These are phyloP conservation scores for Cinnamomum chago DNA, from an alignment of 164 flowering plant genomes.

Conservation along the genomic window DNA sequence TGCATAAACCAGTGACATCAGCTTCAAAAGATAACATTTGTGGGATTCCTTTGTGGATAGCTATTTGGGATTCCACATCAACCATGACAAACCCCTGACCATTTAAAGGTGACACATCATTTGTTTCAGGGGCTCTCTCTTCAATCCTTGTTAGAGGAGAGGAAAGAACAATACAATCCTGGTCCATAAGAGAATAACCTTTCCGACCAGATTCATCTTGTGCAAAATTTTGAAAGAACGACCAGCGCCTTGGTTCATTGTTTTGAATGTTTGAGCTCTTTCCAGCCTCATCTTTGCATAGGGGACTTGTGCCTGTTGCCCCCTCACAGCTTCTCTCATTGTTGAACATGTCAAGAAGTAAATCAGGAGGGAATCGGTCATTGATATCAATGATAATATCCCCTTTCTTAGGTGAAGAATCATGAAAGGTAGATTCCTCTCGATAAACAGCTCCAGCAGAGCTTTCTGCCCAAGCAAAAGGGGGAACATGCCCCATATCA, in stretches of 20 bases:
- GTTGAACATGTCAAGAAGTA: constrained; percentile 79
- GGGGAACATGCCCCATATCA: constrained; percentile 17
- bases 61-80: constrained; percentile 25
- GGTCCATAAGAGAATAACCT: constrained; percentile 82
- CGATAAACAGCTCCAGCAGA: constrained; percentile 27
- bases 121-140: constrained; percentile 31
- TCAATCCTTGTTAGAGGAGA: constrained; percentile 35
- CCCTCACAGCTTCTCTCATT: constrained; percentile 43
- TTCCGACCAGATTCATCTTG: constrained; percentile 47
- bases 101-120: constrained; percentile 30
- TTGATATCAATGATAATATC: constrained; percentile 81
- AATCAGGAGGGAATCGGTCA: constrained; percentile 82
- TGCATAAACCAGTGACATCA: constrained; percentile 9
- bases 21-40: constrained; percentile 18
- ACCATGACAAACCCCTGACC: constrained; percentile 27
- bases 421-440: constrained; percentile 23
- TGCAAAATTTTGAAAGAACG: constrained; percentile 82
- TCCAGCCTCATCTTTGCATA: constrained; percentile 62
- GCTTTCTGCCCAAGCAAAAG: constrained; percentile 29
- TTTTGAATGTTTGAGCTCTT: constrained; percentile 79
- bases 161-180: constrained; percentile 58
- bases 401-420: constrained; percentile 32
- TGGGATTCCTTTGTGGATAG: constrained; percentile 29
- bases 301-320: constrained; percentile 28
- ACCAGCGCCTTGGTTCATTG: constrained; percentile 87